Evolutionary conservation across 1,284 basidiomycete genomes (phyloP), one percentile per base, ranked within the genome.

Genomic region (Naganishia liquefaciens): DNA sequence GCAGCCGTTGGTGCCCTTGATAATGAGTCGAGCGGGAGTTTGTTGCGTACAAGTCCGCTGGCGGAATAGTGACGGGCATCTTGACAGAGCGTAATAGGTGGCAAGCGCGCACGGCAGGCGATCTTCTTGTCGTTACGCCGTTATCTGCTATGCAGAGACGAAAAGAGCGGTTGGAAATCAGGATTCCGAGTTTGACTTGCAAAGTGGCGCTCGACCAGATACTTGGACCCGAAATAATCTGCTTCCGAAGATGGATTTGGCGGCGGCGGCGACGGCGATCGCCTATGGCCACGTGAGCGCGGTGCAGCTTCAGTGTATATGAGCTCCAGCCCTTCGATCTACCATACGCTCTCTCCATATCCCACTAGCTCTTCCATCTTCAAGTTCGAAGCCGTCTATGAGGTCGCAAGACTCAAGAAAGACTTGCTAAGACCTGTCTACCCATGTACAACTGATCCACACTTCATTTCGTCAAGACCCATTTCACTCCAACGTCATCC

Each of bases 61-160:
- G 52, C 9, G 65, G 65, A 33, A 66, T 62, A 23, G 61, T 51
- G 21, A 66, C 51, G n/a, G 65, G 65, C 65, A 66, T 66, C 39
- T 11, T 57, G 49, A 6, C 5, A 39, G n/a, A 30, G 5, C 15
- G 28, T 4, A 33, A 6, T 27, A 21, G 28, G 19, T 27, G 17
- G 7, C 28, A 11, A 15, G 43, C 42, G n/a, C 30, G 40, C 23
- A 39, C 5, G 30, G n/a, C 28, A n/a, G 30, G 10, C 33, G 33
- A 37, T 37, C 33, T 7, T 37, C 33, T 37, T 13, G 9, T 37
- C 10, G 9, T 10, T 37, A 37, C 13, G n/a, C 33, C 13, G 33
- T 13, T 5, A 13, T 13, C 2, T 37, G 7, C 30, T 13, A 37
- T 7, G 33, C 33, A 13, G 13, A 37, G 33, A 37, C 33, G 33